Percentiles rank a stretch among this genome's conserved stretches.
Evolutionary conservation across 2,329 filamentous ascomycete species (phyloP).

Genomic region (Herpomyces periplanetae): DNA sequence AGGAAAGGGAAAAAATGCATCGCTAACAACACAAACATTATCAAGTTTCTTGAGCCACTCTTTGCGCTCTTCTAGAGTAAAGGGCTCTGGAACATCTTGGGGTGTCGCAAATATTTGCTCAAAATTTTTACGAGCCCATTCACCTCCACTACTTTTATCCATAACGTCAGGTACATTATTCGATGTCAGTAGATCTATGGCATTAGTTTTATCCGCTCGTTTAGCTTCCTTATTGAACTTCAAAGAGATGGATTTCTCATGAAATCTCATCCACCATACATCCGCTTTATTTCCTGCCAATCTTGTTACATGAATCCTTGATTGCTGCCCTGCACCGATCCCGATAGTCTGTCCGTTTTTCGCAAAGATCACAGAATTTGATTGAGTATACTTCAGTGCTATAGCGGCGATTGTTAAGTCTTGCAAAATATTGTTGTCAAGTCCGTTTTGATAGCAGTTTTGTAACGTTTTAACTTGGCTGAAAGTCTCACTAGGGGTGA

Average conservation of each 20-base stretch:
- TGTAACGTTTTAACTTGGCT: conserved; percentile 52
- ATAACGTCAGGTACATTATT: conserved; percentile 58
- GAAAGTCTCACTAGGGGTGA: conserved; percentile 46
- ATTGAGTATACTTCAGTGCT: conserved; percentile 90
- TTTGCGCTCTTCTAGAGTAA: conserved; percentile 44
- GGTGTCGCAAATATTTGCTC: conserved; percentile 60
- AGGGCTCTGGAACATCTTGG: conserved; percentile 49
- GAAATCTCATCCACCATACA: conserved; percentile 98
- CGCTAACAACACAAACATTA: conserved; percentile 53
- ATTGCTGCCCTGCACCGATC: conserved; percentile 81
- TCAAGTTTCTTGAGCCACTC: conserved; percentile 49
- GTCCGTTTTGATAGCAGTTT: conserved; percentile 20
- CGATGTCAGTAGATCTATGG: conserved; percentile 72
- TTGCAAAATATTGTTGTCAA: conserved; percentile 43
- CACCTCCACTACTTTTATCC: conserved; percentile 37
- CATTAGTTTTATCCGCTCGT: conserved; percentile 87
- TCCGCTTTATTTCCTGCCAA: conserved; percentile 92
- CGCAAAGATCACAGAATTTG: conserved; percentile 94
- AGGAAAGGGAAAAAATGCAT: conserved; percentile 95
- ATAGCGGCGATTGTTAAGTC: conserved; percentile 87
- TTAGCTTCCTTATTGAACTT: conserved; percentile 96
- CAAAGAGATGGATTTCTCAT: conserved; percentile 46
- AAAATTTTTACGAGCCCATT: conserved; percentile 53
- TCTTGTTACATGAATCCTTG: conserved; percentile 87
- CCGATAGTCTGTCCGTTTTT: conserved; percentile 72